Evolutionary conservation across 1,284 basidiomycete species (phyloP).

Genomic region (Fistulinella cinereoalba): DNA sequence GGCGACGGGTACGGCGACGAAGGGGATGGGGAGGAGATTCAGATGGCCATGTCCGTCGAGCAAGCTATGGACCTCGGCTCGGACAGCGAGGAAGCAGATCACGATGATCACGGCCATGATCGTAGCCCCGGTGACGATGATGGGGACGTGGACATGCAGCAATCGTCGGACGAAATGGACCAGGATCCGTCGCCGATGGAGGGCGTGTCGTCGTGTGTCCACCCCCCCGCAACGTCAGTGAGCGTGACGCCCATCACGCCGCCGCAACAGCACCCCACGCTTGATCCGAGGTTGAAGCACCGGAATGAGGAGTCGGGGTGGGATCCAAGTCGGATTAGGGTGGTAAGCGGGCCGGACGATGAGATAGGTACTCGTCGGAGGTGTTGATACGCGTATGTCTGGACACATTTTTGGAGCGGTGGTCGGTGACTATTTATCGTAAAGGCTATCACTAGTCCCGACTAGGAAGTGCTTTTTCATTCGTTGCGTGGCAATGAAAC

Average conservation of each 20-base stretch:
- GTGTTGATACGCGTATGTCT: background rate
- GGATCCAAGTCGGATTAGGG: conserved; percentile 24
- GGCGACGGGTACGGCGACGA: conserved; percentile 22
- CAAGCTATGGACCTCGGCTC: conserved; percentile 52
- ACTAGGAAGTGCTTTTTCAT: no score
- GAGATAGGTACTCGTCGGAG: background rate
- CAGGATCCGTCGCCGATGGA: conserved; percentile 34
- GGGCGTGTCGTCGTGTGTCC: conserved; percentile 27
- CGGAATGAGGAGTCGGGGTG: conserved; percentile 30
- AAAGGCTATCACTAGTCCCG: conserved; percentile 17
- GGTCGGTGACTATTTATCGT: conserved; percentile 17
- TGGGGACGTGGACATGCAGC: conserved; percentile 25
- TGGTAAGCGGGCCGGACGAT: conserved; percentile 15
- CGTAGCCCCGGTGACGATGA: conserved; percentile 29
- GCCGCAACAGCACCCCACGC: conserved; percentile 21
- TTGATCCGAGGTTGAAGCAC: conserved; percentile 32
- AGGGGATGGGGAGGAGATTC: conserved; percentile 27
- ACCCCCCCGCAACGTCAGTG: conserved; percentile 25
- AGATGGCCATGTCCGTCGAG: conserved; percentile 46
- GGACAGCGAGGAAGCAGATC: conserved; percentile 38
- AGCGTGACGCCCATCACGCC: conserved; percentile 33
- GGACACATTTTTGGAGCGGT: background rate
- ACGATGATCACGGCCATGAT: conserved; percentile 30
- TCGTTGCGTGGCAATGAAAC: no score
- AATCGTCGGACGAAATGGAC: conserved; percentile 30